Conservation (phyloP, 2,329 filamentous ascomycete species). For the Colletotrichum sansevieriae region DNA sequence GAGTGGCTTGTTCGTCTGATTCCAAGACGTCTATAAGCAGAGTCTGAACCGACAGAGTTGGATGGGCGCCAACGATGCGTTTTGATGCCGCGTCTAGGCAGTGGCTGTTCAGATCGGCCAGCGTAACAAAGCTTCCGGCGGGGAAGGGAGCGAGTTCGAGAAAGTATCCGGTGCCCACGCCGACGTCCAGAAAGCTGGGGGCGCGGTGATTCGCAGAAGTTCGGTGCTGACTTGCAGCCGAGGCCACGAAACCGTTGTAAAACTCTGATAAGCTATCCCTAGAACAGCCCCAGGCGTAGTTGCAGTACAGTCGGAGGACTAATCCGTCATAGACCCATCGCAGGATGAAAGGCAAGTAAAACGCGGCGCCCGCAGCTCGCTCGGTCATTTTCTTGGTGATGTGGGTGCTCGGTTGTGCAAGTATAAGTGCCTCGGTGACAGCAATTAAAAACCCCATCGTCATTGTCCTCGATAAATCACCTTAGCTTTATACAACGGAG, state of each 20-base stretch:
- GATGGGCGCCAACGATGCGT: neutral
- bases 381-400: no score
- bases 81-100: neutral
- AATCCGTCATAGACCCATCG: conserved; percentile 18
- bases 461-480: no score
- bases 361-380: neutral
- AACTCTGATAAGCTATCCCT: neutral
- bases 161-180: conserved; percentile 20
- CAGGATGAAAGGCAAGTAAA: conserved; percentile 13
- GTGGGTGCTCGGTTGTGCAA: no score
- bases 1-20: no score
- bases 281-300: conserved; percentile 19
- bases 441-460: no score
- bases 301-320: conserved; percentile 8
- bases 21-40: no score
- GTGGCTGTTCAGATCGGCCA: conserved; percentile 7
- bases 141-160: conserved; percentile 6
- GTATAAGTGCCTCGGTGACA: no score
- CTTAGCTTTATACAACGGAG: no score
- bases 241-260: conserved; percentile 11
- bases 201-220: neutral
- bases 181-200: conserved; percentile 15
- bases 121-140: neutral
- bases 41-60: neutral
- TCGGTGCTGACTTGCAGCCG: no score